Evolutionary conservation across 1,139 yeast genomes (phyloP).

Genomic region (Ogataea hybrid): DNA sequence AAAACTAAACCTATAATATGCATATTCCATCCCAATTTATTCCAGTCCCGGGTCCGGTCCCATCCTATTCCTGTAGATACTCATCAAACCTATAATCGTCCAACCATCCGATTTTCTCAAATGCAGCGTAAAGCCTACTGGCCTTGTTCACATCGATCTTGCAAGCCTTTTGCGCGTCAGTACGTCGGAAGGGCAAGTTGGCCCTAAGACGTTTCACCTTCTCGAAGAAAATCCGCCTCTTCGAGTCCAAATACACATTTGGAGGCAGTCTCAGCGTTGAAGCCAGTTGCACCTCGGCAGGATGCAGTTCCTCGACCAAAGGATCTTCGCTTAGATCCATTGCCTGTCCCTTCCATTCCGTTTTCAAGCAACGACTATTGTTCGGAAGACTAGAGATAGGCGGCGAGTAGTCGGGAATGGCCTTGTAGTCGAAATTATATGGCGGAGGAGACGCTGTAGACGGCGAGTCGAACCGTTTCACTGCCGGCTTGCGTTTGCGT

Average conservation of each 20-base stretch:
- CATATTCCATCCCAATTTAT: conserved; percentile 1
- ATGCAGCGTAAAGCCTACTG: conserved; percentile 86
- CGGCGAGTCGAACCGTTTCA: conserved; percentile 20
- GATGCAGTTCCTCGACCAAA: conserved; percentile 67
- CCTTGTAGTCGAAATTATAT: conserved; percentile 55
- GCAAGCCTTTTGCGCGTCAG: conserved; percentile 97
- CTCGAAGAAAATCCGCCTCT: conserved; percentile 84
- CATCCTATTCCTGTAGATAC: conserved; percentile 11
- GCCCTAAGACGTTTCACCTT: conserved; percentile 74
- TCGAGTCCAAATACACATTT: conserved; percentile 85
- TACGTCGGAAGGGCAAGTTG: conserved; percentile 87
- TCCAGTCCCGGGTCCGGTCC: conserved; percentile 5
- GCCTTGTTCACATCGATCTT: conserved; percentile 97
- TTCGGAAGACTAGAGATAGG: conserved; percentile 62
- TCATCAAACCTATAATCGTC: conserved; percentile 64
- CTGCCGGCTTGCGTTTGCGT: conserved; percentile 30
- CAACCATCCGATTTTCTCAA: conserved; percentile 95
- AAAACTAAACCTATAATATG: background rate
- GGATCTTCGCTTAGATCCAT: conserved; percentile 87
- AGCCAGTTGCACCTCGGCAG: conserved; percentile 88
- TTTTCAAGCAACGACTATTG: conserved; percentile 67
- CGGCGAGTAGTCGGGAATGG: conserved; percentile 77
- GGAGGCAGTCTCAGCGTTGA: conserved; percentile 87
- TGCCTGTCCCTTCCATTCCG: conserved; percentile 98
- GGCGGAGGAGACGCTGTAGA: conserved; percentile 36